Base-by-base conservation (phyloP, 2,329 filamentous ascomycete species). In the Mollisiaceae sp. region DNA sequence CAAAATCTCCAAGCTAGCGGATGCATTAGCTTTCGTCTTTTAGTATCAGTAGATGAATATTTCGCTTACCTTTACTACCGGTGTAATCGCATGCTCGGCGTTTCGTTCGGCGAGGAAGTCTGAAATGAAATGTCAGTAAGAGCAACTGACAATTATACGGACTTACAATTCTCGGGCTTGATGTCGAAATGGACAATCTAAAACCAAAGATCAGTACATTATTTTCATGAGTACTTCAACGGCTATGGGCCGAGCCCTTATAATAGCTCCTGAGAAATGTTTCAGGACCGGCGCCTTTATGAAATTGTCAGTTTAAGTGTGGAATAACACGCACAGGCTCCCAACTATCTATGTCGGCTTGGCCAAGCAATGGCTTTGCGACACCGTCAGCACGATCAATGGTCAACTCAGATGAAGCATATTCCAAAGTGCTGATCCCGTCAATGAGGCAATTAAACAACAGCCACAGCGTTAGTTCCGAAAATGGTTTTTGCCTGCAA, bases 371-470 rank as follows among this genome's bases (percentile, higher is more conserved):
- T 27, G 24, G 6, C 24, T 20, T 22, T 2, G 22, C 32, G 9
- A 38, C 8, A 9, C 24, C 45, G 4, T 9, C 38, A 15, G n/a
- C 11, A 45, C 24, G 35, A 38, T 50, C 58, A 12, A 38, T 27
- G 12, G 20, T 20, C 1, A 60, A 11, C 52, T 62, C 52, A 14
- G 4, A n/a, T n/a, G 22, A 41, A 41, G 50, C 50, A 27, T 59
- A 56, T 39, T 61, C 61, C 52, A 67, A 9, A 1, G 60, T 39
- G 18, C 27, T 9, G 1, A 61, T 24, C 2, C 50, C 65, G 27
- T 67, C 65, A 1, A 61, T 47, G 4, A 67, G 27, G 45, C 61
- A 67, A 6, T 64, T 57, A 20, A 67, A 64, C 1, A 67, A 22
- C 18, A 39, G 24, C 65, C 61, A 67, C 8, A 67, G 52, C 4